phyloP scores from a whole-genome alignment of 2,329 filamentous ascomycete species.

The Amylocarpus encephaloides region DNA sequence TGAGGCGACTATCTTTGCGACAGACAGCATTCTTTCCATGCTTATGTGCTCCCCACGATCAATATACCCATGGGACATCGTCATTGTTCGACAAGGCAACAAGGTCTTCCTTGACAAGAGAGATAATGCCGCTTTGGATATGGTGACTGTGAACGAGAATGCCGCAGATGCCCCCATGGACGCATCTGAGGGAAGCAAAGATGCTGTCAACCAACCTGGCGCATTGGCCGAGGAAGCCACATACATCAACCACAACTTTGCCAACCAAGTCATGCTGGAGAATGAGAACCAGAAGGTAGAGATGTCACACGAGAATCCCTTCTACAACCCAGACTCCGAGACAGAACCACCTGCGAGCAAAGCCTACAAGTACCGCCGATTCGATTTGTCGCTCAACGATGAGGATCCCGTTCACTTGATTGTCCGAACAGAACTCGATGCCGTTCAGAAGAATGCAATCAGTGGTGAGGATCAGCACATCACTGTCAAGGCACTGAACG shows the following conservation, averaged over 20 bases:
- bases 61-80: conserved; percentile 97
- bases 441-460: conserved; percentile 90
- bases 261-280: conserved; percentile 89
- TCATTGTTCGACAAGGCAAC: conserved; percentile 86
- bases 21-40: conserved; percentile 96
- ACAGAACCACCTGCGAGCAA: conserved; percentile 91
- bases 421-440: conserved; percentile 92
- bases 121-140: conserved; percentile 87
- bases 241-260: conserved; percentile 99
- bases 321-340: conserved; percentile 92
- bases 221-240: conserved; percentile 95
- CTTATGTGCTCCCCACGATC: conserved; percentile 97
- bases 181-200: conserved; percentile 85
- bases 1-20: conserved; percentile 94
- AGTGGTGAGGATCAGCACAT: conserved; percentile 87
- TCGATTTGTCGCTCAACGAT: conserved; percentile 85
- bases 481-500: conserved; percentile 93
- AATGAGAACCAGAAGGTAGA: conserved; percentile 69
- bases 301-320: conserved; percentile 87
- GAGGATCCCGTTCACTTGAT: conserved; percentile 90
- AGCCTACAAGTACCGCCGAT: conserved; percentile 96
- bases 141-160: conserved; percentile 99
- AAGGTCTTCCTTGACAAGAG: conserved; percentile 99
- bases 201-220: conserved; percentile 86
- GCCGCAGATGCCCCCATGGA: conserved; percentile 91